A percentile compares a stretch with the other conserved stretches of the same genome.
Conservation (phyloP, 78 protist species). For the Pelomyxa schiedti region DNA sequence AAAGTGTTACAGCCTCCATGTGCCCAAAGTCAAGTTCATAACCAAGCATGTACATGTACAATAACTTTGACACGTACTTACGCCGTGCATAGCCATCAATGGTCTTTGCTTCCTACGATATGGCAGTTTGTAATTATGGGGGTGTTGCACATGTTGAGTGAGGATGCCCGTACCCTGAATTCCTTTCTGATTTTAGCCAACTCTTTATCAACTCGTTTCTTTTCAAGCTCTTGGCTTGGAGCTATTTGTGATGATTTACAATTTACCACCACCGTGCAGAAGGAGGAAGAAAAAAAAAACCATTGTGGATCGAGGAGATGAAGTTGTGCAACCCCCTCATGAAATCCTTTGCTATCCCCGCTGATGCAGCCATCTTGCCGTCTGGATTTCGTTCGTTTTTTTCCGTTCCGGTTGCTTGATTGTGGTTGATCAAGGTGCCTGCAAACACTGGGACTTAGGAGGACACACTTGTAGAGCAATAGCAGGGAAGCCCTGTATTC, state of each 20-base stretch:
- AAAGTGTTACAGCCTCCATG: constrained; percentile 90
- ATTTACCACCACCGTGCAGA: no score
- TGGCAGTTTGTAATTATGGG: no score
- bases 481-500: no score
- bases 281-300: neutral
- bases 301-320: neutral
- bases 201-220: constrained; percentile 43
- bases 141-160: neutral
- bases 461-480: no score
- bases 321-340: neutral
- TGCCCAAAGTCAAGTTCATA: constrained; percentile 96
- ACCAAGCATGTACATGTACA: constrained; percentile 94
- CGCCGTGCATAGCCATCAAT: constrained; percentile 66
- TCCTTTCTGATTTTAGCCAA: constrained; percentile 56
- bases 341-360: no score
- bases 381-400: no score
- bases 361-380: no score
- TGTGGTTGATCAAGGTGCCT: no score
- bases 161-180: constrained; percentile 20
- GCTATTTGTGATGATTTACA: no score
- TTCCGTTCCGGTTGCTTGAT: no score
- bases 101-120: constrained; percentile 13
- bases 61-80: constrained; percentile 94
- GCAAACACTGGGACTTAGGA: no score
- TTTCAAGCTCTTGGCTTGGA: constrained; percentile 39